Evolutionary conservation across 495 filamentous ascomycete genomes (phyloP), one percentile per base, ranked within the genome.

Genomic region (Ramalina intermedia): DNA sequence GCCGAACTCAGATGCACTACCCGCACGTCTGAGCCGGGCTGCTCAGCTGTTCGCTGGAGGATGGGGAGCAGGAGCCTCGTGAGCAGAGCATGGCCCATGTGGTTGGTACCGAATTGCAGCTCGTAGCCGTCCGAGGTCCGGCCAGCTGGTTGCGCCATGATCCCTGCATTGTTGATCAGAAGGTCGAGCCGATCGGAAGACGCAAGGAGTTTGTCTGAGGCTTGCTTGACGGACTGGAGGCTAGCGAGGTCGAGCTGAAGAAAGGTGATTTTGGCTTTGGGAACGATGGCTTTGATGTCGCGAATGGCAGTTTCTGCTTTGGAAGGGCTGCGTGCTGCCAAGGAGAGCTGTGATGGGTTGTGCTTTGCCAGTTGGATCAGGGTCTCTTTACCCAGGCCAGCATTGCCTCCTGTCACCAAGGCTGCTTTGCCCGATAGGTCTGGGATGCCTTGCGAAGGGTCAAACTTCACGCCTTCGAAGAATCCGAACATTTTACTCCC

Each of bases 371-470:
- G 71, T 21, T 78, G 72, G 48, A 73, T 62, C 44, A 84, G 63
- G 17, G 79, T 75, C 53, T 80, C 75, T 60, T 74, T 74, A 50
- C 82, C 82, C 4, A 87, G 67, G 3, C 84, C 84, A 40, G 69
- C 63, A 57, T 79, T 85, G 35, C 79, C 80, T 80, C 76, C 80
- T n/a, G 80, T 84, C 13, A 84, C 63, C 11, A 82, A 58, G 29
- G 82, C 69, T 9, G 78, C 71, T 54, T 73, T 81, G 35, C 69
- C 74, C 1, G 67, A 53, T 7, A 83, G 68, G 45, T 71, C 63
- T 9, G 69, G 62, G 33, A 84, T 79, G 49, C 81, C 78, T 37
- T 59, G 67, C n/a, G 74, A 66, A 0, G 79, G 73, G 14, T 67
- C 53, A 57, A 78, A 80, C 4, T 59, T 48, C 13, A 49, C 42